These are phyloP conservation scores for Chenopodium suecicum DNA, from an alignment of 148 eudicot genomes.

Conservation along the genomic window DNA sequence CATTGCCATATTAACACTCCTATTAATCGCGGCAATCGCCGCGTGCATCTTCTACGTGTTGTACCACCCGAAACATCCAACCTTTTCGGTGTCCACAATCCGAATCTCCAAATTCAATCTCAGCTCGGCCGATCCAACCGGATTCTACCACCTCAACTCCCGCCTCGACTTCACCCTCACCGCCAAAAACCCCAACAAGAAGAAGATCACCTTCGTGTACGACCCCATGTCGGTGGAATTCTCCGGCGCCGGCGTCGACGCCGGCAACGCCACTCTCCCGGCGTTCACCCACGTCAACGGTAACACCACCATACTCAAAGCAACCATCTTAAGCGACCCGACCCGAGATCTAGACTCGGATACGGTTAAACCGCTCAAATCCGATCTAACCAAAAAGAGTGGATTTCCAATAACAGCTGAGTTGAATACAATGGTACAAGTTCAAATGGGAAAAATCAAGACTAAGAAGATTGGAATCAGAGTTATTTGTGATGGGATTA, in stretches of 20 bases:
- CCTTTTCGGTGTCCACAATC: conserved; percentile 60
- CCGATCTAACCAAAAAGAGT: conserved; percentile 55
- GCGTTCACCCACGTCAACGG: conserved; percentile 43
- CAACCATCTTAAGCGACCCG: conserved; percentile 27
- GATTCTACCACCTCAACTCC: conserved; percentile 43
- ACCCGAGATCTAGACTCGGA: conserved; percentile 45
- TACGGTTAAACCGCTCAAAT: conserved; percentile 32
- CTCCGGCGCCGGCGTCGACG: conserved; percentile 23
- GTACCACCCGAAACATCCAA: conserved; percentile 81
- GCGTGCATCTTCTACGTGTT: conserved; percentile 61
- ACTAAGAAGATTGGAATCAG: conserved; percentile 61
- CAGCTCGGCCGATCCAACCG: conserved; percentile 47
- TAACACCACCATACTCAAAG: conserved; percentile 37
- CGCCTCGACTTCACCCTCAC: conserved; percentile 64
- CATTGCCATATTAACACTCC: conserved; percentile 42
- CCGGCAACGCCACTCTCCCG: conserved; percentile 52
- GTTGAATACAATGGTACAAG: conserved; percentile 58
- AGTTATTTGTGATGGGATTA: conserved; percentile 64
- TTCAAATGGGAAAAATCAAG: conserved; percentile 60
- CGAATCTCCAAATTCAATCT: conserved; percentile 58
- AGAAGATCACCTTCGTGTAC: conserved; percentile 50
- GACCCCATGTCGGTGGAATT: conserved; percentile 37
- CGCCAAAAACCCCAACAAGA: conserved; percentile 74
- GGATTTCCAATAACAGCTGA: conserved; percentile 54
- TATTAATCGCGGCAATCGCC: conserved; percentile 66